phyloP scores from a whole-genome alignment of 1,284 basidiomycete genomes.

The Puccinia horiana region DNA sequence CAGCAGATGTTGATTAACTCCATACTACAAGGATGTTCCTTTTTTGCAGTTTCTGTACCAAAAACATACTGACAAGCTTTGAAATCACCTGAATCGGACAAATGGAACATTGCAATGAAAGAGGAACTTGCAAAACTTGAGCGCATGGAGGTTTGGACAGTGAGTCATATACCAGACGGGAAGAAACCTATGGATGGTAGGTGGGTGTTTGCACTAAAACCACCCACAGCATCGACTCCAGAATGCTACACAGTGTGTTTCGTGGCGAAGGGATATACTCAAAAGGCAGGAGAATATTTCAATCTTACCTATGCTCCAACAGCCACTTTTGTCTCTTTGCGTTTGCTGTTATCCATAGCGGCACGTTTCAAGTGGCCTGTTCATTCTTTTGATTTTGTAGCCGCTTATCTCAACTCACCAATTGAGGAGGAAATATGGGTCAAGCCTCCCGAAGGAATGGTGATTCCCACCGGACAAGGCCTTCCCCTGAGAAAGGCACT shows the following conservation, averaged over 20 bases:
- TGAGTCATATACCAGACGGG: background rate
- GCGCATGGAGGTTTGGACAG: conserved; percentile 10
- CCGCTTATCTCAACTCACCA: conserved; percentile 14
- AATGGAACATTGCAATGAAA: background rate
- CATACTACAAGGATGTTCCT: background rate
- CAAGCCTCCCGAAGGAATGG: background rate
- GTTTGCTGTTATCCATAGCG: background rate
- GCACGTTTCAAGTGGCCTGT: background rate
- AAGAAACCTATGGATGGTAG: background rate
- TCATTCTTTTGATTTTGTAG: too few relatives aligned
- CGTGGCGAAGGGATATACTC: conserved; percentile 10
- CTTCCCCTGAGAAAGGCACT: background rate
- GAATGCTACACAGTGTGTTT: conserved; percentile 36
- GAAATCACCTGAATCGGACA: background rate
- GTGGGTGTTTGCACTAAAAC: background rate
- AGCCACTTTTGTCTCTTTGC: conserved; percentile 23
- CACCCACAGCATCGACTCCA: background rate
- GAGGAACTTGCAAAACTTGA: background rate
- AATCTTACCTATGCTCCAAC: conserved; percentile 28
- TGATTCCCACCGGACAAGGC: background rate
- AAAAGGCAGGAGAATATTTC: background rate
- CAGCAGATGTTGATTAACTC: background rate
- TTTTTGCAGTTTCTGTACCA: background rate
- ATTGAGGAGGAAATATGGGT: conserved; percentile 24
- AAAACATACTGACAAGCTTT: background rate